Base-by-base conservation (phyloP, 495 filamentous ascomycete genomes). In the Lineolata rhizophorae region DNA sequence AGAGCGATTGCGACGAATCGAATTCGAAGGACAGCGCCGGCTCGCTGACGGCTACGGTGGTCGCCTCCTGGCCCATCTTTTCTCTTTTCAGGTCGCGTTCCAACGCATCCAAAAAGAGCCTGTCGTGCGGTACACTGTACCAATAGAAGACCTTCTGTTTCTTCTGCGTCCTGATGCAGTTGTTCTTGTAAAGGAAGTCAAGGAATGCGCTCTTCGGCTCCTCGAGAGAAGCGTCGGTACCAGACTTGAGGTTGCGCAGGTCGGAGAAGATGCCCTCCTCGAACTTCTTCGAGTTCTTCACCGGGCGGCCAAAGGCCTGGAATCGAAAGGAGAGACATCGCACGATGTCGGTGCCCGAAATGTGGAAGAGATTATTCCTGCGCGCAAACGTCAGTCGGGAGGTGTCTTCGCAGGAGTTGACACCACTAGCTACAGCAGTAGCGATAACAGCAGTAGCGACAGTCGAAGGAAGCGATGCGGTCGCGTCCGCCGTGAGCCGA, bases 141-240 rank as follows among this genome's bases (percentile, higher is more conserved):
- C 87, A 97, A 57, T 94, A 97, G 46, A 97, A 97, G 42, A 97
- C 87, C 62, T 97, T 97, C 49, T 97, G 87, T 66, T 97, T 97
- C 70, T 97, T 97, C 55, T 97, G 87, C 17, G 87, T 97, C 41
- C 87, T 70, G 45, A 97, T 97, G 66, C 87, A 97, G 56, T 97
- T 97, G 64, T 97, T 95, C 67, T 97, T 97, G 64, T 95, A 97
- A 30, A 97, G 64, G 56, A 95, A 97, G 51, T 97, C 87, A 31
- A 97, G 67, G 58, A 97, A 97, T 2, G 79, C 70, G 59, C 85
- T 94, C 64, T 97, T 97, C 21, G 87, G 87, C 55, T 97, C 87
- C 57, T 97, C 87, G 22, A 97, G 72, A 16, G 85, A 92, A n/a
- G 87, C 87, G 64, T 97, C 87, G 47, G 83, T 94, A 31, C 87